Percentiles rank a stretch among this genome's conserved stretches.
Conservation (phyloP, 1,284 basidiomycete species). For the Ganoderma meredithae region DNA sequence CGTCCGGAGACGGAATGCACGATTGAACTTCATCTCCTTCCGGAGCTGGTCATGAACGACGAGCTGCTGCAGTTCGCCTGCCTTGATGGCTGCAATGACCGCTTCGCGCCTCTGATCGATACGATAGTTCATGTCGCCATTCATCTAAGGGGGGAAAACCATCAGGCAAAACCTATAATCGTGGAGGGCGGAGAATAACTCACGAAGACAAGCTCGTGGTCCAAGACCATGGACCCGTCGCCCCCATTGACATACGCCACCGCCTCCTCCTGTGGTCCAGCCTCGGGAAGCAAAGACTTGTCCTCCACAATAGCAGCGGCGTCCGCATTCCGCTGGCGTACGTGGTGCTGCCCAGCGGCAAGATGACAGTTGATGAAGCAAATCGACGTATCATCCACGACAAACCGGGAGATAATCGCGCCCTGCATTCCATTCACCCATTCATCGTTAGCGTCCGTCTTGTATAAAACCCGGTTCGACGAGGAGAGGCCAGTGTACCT, state of each 20-base stretch:
- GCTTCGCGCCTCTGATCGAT: conserved; percentile 90
- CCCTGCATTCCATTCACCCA: conserved; percentile 58
- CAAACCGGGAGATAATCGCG: conserved; percentile 89
- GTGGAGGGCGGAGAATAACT: conserved; percentile 42
- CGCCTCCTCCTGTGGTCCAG: conserved; percentile 47
- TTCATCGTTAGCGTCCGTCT: neutral
- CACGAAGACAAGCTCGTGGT: conserved; percentile 94
- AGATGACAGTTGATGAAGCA: conserved; percentile 98
- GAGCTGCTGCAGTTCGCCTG: conserved; percentile 71
- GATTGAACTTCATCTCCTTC: conserved; percentile 89
- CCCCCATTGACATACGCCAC: conserved; percentile 87
- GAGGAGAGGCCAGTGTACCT: conserved; percentile 61
- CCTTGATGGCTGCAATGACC: conserved; percentile 73
- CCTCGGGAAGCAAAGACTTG: conserved; percentile 69
- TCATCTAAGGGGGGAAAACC: conserved; percentile 53
- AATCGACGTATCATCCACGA: conserved; percentile 90
- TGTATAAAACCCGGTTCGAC: too few relatives aligned
- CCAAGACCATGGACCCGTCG: conserved; percentile 92
- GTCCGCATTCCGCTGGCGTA: conserved; percentile 87
- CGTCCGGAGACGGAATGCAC: conserved; percentile 82
- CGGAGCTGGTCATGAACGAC: conserved; percentile 87
- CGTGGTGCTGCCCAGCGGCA: conserved; percentile 90
- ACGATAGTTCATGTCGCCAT: conserved; percentile 92
- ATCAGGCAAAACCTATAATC: neutral
- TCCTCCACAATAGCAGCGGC: conserved; percentile 87